These are phyloP conservation scores for Fabrea salina DNA, from an alignment of 169 alveolate genomes.

Conservation along the genomic window DNA sequence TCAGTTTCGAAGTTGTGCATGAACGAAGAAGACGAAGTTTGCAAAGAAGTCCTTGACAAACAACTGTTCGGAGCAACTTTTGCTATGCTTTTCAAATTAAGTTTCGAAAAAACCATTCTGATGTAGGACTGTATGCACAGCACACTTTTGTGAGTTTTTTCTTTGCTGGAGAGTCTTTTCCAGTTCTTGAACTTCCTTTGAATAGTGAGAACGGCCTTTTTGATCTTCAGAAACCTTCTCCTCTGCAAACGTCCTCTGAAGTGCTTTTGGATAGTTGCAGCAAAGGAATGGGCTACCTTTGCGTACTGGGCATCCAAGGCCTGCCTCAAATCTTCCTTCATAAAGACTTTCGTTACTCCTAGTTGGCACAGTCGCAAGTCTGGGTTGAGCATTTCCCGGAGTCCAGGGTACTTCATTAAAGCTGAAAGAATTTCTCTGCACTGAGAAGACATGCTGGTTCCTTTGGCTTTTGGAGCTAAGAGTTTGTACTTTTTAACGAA, in stretches of 20 bases:
- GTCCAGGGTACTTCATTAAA: constrained; percentile 29
- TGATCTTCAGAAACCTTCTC: background rate
- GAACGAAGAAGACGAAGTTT: no score
- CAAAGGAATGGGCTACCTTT: background rate
- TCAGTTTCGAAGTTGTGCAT: no score
- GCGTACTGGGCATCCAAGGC: background rate
- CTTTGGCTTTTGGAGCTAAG: constrained; percentile 61
- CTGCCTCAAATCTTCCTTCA: constrained; percentile 35
- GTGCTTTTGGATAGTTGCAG: background rate
- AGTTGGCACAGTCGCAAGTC: constrained; percentile 31
- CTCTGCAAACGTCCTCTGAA: background rate
- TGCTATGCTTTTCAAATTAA: no score
- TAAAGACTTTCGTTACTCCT: constrained; percentile 52
- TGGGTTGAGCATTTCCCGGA: constrained; percentile 14
- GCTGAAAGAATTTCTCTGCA: constrained; percentile 38
- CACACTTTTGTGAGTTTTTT: no score
- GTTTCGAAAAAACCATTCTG: no score
- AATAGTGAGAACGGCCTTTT: no score
- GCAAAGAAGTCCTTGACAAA: no score
- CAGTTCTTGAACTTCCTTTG: no score
- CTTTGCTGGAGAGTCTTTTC: no score
- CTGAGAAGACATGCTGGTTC: constrained; percentile 33
- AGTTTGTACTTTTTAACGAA: constrained; percentile 79
- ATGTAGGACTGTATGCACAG: no score
- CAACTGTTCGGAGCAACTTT: no score